A percentile compares a stretch with the other conserved stretches of the same genome.
Conservation (phyloP, 169 alveolate species). For the Toxoplasma gondii region DNA sequence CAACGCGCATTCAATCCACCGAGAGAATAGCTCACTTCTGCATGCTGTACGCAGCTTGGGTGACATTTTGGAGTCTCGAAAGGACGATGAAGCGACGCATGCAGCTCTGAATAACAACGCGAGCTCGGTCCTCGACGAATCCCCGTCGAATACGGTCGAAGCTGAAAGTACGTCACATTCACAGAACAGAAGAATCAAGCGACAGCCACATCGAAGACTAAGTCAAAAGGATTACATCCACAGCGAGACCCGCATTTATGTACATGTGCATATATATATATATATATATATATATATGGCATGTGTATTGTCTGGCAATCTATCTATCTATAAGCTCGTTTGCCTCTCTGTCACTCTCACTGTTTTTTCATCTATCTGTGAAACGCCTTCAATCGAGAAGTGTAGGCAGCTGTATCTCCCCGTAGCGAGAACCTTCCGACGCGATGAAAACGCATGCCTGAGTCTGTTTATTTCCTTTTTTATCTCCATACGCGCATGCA, state of each 20-base stretch:
- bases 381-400: too few species aligned
- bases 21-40: slow-evolving; percentile 36
- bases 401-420: too few species aligned
- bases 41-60: slow-evolving; percentile 62
- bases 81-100: slow-evolving; percentile 39
- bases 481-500: too few species aligned
- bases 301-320: too few species aligned
- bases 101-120: slow-evolving; percentile 28
- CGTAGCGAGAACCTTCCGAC: too few species aligned
- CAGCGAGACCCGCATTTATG: not conserved
- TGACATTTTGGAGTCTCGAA: slow-evolving; percentile 34
- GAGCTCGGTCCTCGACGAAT: slow-evolving; percentile 36
- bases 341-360: too few species aligned
- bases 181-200: not conserved
- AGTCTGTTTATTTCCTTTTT: too few species aligned
- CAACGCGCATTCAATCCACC: not conserved
- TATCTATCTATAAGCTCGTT: not conserved
- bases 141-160: not conserved
- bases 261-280: not conserved
- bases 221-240: too few species aligned
- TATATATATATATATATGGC: too few species aligned
- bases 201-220: not conserved
- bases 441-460: too few species aligned
- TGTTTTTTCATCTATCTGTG: too few species aligned
- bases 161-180: not conserved